Evolutionary conservation across 148 eudicot species (phyloP).

Genomic region (Vaccinium corymbosum): DNA sequence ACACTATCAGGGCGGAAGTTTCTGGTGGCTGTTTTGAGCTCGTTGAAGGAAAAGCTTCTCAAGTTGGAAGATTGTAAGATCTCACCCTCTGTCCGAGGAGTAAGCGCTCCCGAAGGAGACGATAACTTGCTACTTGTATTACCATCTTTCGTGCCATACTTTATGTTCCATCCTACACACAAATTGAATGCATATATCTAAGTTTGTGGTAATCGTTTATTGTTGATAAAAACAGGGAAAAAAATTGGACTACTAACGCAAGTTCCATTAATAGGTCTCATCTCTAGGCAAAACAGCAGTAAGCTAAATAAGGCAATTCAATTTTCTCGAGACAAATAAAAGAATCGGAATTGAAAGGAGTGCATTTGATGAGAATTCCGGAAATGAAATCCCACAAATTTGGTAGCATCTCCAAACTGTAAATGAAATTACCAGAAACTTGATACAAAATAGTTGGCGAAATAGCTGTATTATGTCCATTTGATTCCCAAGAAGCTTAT

Average conservation of each 20-base stretch:
- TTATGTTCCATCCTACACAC: slow-evolving; percentile 5
- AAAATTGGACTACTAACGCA: neutral
- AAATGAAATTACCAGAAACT: neutral
- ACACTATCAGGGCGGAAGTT: slow-evolving; percentile 84
- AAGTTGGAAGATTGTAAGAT: slow-evolving; percentile 58
- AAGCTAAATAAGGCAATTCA: neutral
- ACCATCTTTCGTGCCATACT: slow-evolving; percentile 7
- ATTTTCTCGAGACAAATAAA: neutral
- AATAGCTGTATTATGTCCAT: neutral
- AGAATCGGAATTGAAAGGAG: neutral
- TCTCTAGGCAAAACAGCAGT: neutral
- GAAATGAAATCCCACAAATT: neutral
- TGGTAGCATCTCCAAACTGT: neutral
- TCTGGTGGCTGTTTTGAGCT: slow-evolving; percentile 56
- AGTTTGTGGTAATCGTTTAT: neutral
- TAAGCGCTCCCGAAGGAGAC: slow-evolving; percentile 34
- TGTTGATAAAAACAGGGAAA: neutral
- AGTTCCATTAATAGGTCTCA: neutral
- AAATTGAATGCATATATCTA: neutral
- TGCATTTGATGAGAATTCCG: neutral
- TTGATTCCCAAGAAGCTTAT: slow-evolving; percentile 3
- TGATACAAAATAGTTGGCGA: neutral
- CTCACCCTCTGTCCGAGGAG: slow-evolving; percentile 54
- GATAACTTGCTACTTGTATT: slow-evolving; percentile 31
- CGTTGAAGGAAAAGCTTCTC: slow-evolving; percentile 53